Percentiles rank a stretch among this genome's conserved stretches.
Evolutionary conservation across 192 early-diverging fungal genomes (phyloP).

Genomic region (Backusella macrospora): DNA sequence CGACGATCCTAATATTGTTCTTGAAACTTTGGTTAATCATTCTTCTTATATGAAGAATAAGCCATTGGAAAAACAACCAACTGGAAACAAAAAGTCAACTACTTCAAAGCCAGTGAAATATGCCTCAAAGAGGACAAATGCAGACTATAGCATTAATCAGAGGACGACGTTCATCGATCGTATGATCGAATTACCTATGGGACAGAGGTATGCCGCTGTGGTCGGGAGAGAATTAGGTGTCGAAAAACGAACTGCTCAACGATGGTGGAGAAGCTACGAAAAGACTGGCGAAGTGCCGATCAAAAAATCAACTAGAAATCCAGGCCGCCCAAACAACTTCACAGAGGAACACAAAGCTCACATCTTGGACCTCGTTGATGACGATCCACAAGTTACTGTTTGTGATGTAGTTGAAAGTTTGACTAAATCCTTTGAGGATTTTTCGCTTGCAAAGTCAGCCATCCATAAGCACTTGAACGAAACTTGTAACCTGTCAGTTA

Average conservation of each 20-base stretch:
- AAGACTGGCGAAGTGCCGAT: too few relatives aligned
- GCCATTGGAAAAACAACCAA: constrained; percentile 18
- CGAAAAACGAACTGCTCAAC: too few relatives aligned
- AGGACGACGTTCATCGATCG: too few relatives aligned
- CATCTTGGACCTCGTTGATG: constrained; percentile 12
- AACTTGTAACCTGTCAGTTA: constrained; percentile 8
- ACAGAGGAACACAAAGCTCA: constrained; percentile 9
- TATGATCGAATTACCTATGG: too few relatives aligned
- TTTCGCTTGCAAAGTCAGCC: constrained; percentile 14
- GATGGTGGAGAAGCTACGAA: too few relatives aligned
- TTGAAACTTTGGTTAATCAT: constrained; percentile 14
- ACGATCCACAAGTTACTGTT: constrained; percentile 1
- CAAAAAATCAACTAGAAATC: constrained; percentile 14
- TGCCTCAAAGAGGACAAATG: too few relatives aligned
- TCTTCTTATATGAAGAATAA: constrained; percentile 19
- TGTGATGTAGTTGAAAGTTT: background rate
- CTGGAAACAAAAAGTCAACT: constrained; percentile 3
- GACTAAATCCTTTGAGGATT: background rate
- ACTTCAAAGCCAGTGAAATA: too few relatives aligned
- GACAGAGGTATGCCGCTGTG: too few relatives aligned
- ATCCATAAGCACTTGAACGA: constrained; percentile 14
- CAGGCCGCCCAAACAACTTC: constrained; percentile 16
- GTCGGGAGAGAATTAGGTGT: too few relatives aligned
- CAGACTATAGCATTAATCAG: too few relatives aligned
- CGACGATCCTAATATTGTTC: constrained; percentile 15